Evolutionary conservation across 208 protist genomes (phyloP), one percentile per base, ranked within the genome.

Genomic region (Porcisia hertigi): DNA sequence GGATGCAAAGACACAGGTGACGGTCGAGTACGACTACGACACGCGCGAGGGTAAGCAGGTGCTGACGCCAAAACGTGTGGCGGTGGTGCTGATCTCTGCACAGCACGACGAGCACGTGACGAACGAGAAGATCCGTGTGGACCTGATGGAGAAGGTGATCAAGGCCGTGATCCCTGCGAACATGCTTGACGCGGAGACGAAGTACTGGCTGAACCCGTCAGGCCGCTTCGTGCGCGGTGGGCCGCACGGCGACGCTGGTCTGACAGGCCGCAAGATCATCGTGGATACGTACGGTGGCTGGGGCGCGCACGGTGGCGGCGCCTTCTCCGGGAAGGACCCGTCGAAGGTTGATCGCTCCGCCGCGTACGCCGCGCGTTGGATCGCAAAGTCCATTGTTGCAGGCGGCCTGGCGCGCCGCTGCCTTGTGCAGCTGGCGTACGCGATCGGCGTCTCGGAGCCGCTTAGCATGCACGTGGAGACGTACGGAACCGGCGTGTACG

Each of bases 211-310:
- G 60, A 99, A 99, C 88, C 99, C 99, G n/a, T 99, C 98, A 71
- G 99, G 99, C 72, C 75, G 97, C 30, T 99, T 99, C 86, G 96
- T 99, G 71, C 99, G 99, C 88, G 99, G 99, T 78, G 99, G 99
- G 53, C 99, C 99, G 73, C 92, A 99, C 77, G 99, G 98, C 84
- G 99, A 99, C 81, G 98, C 98, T 77, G 99, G 99, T 82, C 84
- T 99, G 9, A 99, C 99, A 71, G 99, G 99, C 73, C 93, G 99
- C 81, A 99, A 99, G 93, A 99, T 99, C 81, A 99, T 99, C 83
- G 98, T 99, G 64, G 99, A 99, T 81, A 99, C 98, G 6, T 99
- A 99, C 86, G 99, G 99, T 81, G 99, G 99, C 76, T 99, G 99
- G 99, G 99, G 99, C 65, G 99, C 99, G 41, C 99, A 99, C 90